A percentile compares a stretch with the other conserved stretches of the same genome.
These are phyloP conservation scores for Aspergillus unguis DNA, from an alignment of 2,329 filamentous ascomycete genomes.

Conservation along the genomic window DNA sequence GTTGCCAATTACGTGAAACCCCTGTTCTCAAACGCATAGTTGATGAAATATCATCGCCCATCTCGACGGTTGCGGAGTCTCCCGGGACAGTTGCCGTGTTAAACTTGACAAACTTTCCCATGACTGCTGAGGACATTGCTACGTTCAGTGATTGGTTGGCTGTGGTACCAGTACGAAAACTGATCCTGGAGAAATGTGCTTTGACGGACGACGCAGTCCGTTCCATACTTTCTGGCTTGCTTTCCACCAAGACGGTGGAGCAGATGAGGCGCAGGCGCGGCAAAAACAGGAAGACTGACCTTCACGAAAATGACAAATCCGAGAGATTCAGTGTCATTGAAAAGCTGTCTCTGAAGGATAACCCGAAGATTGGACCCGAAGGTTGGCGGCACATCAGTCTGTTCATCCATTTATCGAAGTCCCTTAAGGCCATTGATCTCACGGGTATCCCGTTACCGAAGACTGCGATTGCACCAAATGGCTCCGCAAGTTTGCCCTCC, in stretches of 20 bases:
- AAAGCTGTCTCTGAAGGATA: constrained; percentile 84
- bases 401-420: constrained; percentile 86
- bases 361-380: constrained; percentile 74
- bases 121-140: constrained; percentile 77
- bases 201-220: constrained; percentile 82
- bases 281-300: constrained; percentile 36
- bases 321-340: constrained; percentile 68
- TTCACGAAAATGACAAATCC: constrained; percentile 27
- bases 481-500: constrained; percentile 16
- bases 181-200: constrained; percentile 83
- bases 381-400: constrained; percentile 90
- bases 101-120: constrained; percentile 77
- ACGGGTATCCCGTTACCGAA: constrained; percentile 78
- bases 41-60: constrained; percentile 73
- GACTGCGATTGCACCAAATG: constrained; percentile 26
- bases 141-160: constrained; percentile 93
- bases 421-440: constrained; percentile 79
- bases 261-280: constrained; percentile 51
- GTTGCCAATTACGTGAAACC: constrained; percentile 89
- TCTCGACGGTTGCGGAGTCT: constrained; percentile 60
- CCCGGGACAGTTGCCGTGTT: constrained; percentile 77
- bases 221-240: constrained; percentile 78
- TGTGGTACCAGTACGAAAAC: constrained; percentile 82
- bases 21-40: constrained; percentile 89
- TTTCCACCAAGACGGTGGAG: constrained; percentile 71